Evolutionary conservation across 225 moss, liverwort and hornwort genomes (phyloP).

Genomic region (Asterella californica): DNA sequence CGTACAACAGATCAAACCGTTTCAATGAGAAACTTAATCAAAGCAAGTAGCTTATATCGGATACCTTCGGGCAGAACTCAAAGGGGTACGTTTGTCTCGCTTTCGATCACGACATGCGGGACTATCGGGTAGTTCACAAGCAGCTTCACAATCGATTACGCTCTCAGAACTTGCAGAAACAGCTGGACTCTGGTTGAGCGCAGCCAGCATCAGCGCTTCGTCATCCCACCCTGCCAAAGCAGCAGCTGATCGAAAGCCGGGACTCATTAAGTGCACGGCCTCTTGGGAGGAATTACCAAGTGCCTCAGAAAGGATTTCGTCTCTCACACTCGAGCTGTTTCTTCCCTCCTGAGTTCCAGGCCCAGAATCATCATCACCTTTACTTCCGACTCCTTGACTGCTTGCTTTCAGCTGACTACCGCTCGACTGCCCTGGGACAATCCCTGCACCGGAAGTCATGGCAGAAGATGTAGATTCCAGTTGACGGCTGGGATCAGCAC

Average conservation of each 20-base stretch:
- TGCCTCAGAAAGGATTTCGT: background rate
- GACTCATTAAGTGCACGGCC: conserved; percentile 50
- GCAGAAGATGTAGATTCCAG: background rate
- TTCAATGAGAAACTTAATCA: background rate
- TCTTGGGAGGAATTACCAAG: conserved; percentile 2
- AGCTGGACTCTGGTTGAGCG: conserved; percentile 37
- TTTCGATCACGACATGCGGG: conserved; percentile 64
- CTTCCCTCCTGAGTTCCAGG: background rate
- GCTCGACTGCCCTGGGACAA: background rate
- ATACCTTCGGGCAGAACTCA: conserved; percentile 69
- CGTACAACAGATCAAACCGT: background rate
- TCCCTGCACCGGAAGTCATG: background rate
- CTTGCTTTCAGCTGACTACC: background rate
- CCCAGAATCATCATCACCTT: background rate
- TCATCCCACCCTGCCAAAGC: conserved; percentile 95
- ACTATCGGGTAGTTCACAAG: conserved; percentile 38
- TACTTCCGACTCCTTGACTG: background rate
- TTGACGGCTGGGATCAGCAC: background rate
- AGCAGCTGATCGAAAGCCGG: conserved; percentile 70
- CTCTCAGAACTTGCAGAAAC: conserved; percentile 31
- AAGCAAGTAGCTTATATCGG: background rate
- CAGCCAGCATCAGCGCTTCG: conserved; percentile 59
- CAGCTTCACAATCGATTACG: conserved; percentile 18
- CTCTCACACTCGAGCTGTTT: background rate
- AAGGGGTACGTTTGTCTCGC: conserved; percentile 67